A percentile compares a stretch with the other conserved stretches of the same genome.
Conservation (phyloP, 1,139 yeast species). For the Blastobotrys aristatus region DNA sequence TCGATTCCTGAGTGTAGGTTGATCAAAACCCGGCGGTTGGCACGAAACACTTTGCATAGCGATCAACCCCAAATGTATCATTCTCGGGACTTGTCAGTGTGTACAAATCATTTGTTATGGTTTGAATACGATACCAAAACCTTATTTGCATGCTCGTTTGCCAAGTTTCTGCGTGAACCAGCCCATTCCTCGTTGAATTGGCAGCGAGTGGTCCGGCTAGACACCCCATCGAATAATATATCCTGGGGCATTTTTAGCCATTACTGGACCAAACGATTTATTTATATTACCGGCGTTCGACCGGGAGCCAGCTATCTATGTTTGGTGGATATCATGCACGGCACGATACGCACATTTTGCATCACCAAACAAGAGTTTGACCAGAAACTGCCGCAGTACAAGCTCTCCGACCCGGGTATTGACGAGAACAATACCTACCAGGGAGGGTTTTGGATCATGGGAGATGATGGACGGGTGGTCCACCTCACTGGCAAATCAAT, state of each 20-base stretch:
- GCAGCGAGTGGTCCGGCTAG: background rate
- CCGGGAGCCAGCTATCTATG: constrained; percentile 5
- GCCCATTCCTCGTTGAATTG: background rate
- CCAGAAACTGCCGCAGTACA: background rate
- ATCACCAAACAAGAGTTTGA: constrained; percentile 1
- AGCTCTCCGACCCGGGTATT: constrained; percentile 6
- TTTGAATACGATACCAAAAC: constrained; percentile 4
- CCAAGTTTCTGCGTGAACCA: background rate
- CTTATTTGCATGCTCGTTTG: constrained; percentile 8
- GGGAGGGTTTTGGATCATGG: constrained; percentile 7
- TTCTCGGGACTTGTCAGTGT: constrained; percentile 5
- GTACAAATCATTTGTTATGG: constrained; percentile 7
- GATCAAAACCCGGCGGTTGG: background rate
- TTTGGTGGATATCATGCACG: constrained; percentile 1
- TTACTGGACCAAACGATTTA: constrained; percentile 11
- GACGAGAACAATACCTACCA: background rate
- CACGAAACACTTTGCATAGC: background rate
- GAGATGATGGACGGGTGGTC: constrained; percentile 1
- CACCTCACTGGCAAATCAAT: constrained; percentile 7
- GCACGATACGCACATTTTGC: background rate
- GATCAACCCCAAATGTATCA: constrained; percentile 4
- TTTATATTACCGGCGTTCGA: constrained; percentile 7
- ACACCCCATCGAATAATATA: background rate
- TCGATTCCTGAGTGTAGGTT: constrained; percentile 5
- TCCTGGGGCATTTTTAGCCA: constrained; percentile 10